Evolutionary conservation across 1,284 basidiomycete genomes (phyloP), one percentile per base, ranked within the genome.

Genomic region (Peniophora sp.): DNA sequence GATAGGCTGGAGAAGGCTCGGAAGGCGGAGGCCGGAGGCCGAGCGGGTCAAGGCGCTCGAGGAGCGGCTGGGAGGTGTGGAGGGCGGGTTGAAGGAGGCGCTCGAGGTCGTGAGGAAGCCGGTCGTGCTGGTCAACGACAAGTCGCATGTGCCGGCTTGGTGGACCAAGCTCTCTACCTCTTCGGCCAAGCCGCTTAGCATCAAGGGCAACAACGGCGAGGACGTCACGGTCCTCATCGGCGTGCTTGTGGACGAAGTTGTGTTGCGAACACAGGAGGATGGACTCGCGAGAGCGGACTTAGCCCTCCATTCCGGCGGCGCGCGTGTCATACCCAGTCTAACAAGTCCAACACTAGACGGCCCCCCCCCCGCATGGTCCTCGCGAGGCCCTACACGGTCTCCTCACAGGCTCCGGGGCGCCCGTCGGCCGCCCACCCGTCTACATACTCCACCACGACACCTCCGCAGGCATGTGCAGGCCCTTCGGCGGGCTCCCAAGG

Each of bases 401-500:
- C 53, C 56, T 87, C 57, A 82, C 81, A 12, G 81, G 83, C 12
- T 69, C 71, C 36, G 82, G 83, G 2, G 74, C 74, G 51, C 78
- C 83, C 3, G 72, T 84, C 46, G 94, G 91, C 15, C 80, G 84
- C 10, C 80, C 89, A 1, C 92, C 96, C 0, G 81, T 92, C 43
- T 88, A 82, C 0, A 92, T 91, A 1, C 71, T 98, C 17, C 86
- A 94, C 62, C 88, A 90, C 52, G 89, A 93, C 55, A 75, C 74
- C 22, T 77, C 85, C 50, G 81, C 83, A 22, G 95, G 96, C 2
- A 80, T 86, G 55, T 99, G 95, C 68, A 98, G 95, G 95, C 89
- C 96, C 2, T 92, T 98, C 68, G n/a, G 70, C 69, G 2, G 94
- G 94, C 0, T 61, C 72, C 5, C 65, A 78, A 45, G 96, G 94